Evolutionary conservation across 257 asterid genomes (phyloP).

Genomic region (Plantago major): DNA sequence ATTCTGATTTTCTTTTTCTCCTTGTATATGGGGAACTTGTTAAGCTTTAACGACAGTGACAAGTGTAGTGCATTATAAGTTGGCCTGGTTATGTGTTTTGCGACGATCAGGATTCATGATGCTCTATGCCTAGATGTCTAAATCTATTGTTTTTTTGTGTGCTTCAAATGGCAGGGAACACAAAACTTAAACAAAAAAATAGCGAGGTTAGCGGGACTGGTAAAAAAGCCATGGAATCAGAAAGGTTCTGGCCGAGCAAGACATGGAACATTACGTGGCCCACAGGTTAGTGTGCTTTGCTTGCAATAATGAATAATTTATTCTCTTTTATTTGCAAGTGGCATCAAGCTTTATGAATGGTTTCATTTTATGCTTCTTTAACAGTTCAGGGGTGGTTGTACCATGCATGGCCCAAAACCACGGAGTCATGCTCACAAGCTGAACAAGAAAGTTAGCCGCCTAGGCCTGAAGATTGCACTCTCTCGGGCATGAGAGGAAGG

Average conservation of each 20-base stretch:
- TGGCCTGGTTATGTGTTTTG: not conserved
- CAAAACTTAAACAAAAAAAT: conserved; percentile 88
- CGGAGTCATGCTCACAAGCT: conserved; percentile 91
- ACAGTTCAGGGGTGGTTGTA: conserved; percentile 86
- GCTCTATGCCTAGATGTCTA: not conserved
- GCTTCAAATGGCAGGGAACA: conserved; percentile 59
- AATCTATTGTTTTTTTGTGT: conserved; percentile 1
- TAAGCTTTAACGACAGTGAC: not conserved
- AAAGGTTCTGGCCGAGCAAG: conserved; percentile 95
- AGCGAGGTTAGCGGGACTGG: conserved; percentile 99
- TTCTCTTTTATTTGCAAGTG: conserved; percentile 3
- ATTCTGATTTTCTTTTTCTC: too few relatives aligned
- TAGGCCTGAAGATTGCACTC: conserved; percentile 86
- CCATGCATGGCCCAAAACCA: conserved; percentile 96
- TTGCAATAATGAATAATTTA: not conserved
- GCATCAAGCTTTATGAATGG: conserved; percentile 6
- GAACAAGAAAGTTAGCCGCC: conserved; percentile 85
- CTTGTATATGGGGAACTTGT: not conserved
- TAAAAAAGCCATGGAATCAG: conserved; percentile 80
- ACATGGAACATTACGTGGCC: conserved; percentile 78
- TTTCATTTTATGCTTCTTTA: conserved; percentile 13
- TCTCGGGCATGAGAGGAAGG: conserved; percentile 96
- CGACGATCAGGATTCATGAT: not conserved
- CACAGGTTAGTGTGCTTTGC: conserved; percentile 58
- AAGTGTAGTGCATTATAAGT: not conserved